phyloP scores from a whole-genome alignment of 148 eudicot genomes.

The Drosera capensis region DNA sequence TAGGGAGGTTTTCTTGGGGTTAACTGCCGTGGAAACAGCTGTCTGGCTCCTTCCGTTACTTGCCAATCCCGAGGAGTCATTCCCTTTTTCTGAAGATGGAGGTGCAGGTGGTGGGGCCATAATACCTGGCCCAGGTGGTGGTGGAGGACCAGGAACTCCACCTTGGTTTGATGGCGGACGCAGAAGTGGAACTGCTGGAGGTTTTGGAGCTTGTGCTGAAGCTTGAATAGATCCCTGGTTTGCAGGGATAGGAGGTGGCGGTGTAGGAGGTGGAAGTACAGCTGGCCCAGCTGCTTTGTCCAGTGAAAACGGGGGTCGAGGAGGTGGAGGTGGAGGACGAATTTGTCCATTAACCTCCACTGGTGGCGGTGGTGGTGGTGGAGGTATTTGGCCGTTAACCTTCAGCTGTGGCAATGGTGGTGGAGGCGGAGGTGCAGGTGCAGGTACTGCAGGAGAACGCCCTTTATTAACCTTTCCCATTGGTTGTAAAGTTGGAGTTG shows the following conservation, averaged over 20 bases:
- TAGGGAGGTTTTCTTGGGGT: slow-evolving; percentile 57
- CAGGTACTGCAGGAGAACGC: neutral
- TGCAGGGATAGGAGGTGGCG: slow-evolving; percentile 39
- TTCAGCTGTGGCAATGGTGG: slow-evolving; percentile 21
- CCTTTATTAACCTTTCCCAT: neutral
- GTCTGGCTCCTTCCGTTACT: slow-evolving; percentile 42
- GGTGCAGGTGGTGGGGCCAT: slow-evolving; percentile 65
- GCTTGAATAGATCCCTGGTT: slow-evolving; percentile 24
- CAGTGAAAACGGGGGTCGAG: slow-evolving; percentile 9
- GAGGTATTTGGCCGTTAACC: slow-evolving; percentile 3
- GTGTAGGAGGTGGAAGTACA: slow-evolving; percentile 34
- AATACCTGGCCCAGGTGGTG: slow-evolving; percentile 35
- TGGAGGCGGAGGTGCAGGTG: slow-evolving; percentile 16
- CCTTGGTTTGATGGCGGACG: slow-evolving; percentile 17
- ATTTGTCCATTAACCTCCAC: neutral
- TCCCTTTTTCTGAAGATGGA: slow-evolving; percentile 47
- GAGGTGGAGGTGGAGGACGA: slow-evolving; percentile 13
- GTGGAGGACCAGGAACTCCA: slow-evolving; percentile 48
- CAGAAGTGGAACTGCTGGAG: slow-evolving; percentile 34
- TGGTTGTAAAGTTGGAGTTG: slow-evolving; percentile 5
- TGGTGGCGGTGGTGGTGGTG: slow-evolving; percentile 20
- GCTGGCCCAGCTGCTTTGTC: neutral
- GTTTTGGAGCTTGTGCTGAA: slow-evolving; percentile 38
- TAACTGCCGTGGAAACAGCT: slow-evolving; percentile 29
- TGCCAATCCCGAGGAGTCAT: slow-evolving; percentile 22